Evolutionary conservation across 345 rosid species (phyloP), one percentile per base, ranked within the genome.

Genomic region (Arabis alpina): DNA sequence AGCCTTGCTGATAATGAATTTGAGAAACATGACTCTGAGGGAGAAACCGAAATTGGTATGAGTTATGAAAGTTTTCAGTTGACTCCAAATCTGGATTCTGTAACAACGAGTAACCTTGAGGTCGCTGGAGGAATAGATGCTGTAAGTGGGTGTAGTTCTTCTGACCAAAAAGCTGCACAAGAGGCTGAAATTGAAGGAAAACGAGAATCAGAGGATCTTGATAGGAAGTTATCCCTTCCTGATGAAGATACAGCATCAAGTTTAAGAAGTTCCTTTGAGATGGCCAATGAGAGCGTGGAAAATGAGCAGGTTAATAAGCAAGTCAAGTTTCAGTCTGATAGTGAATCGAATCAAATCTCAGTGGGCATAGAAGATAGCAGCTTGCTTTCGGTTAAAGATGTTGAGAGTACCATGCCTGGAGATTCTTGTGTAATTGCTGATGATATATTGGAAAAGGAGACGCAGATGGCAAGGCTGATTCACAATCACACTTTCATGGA

Each of bases 221-320:
- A 41, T 7, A 56, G 63, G 40, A 61, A 68, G 4, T 19, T 51
- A 55, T 53, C 76, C 30, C 70, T 73, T 70, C 72, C 73, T 50
- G 68, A 78, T 68, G 75, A 80, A 13, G 78, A 77, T 59, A 76
- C 45, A 24, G 64, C 78, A 30, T 69, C 81, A 52, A 71, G 27
- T 42, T 74, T 74, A 51, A 68, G 64, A 51, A 68, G 64, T 64
- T 75, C 73, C 62, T 60, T 30, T 56, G 75, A 51, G 25, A 50
- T 50, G 11, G 67, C 61, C 39, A 34, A 76, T 9, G 72, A 67
- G 51, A 54, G 4, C 54, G 42, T 32, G 36, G 50, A 62, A 39
- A 37, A 3, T 70, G 76, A 10, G 34, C 19, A 45, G 37, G 10
- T 40, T 37, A 19, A 47, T 47, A 39, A 23, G 43, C 69, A 61